Evolutionary conservation across 805 yeast genomes (phyloP).

Genomic region (Starmerella stellata): DNA sequence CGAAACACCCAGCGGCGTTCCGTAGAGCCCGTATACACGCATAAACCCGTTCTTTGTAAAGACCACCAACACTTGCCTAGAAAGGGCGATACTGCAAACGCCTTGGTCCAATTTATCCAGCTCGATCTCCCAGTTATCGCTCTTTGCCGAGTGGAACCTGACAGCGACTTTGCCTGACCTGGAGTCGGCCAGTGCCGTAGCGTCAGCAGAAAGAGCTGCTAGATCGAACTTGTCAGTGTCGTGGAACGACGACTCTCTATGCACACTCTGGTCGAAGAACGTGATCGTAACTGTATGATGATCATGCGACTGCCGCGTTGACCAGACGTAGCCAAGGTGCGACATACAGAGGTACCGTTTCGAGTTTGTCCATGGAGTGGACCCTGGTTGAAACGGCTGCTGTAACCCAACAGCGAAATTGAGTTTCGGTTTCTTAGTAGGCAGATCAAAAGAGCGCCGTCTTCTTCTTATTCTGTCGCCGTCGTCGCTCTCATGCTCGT

Average conservation of each 20-base stretch:
- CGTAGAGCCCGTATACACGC: conserved; percentile 51
- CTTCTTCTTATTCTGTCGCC: too few species aligned
- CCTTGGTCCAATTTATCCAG: conserved; percentile 20
- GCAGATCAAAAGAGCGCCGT: too few species aligned
- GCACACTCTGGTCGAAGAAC: conserved; percentile 61
- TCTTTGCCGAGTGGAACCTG: conserved; percentile 48
- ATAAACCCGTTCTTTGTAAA: conserved; percentile 65
- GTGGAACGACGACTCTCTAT: conserved; percentile 69
- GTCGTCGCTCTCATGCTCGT: too few species aligned
- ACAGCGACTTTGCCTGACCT: conserved; percentile 31
- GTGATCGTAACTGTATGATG: conserved; percentile 65
- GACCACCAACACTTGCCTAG: conserved; percentile 40
- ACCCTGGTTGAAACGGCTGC: conserved; percentile 65
- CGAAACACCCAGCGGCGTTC: conserved; percentile 45
- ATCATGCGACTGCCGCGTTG: conserved; percentile 41
- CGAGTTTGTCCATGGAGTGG: conserved; percentile 60
- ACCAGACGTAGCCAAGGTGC: conserved; percentile 62
- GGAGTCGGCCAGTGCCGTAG: conserved; percentile 42
- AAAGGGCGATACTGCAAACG: conserved; percentile 52
- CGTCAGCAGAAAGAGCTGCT: conserved; percentile 52
- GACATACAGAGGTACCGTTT: conserved; percentile 70
- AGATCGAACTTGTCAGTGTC: conserved; percentile 56
- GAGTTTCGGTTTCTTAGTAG: too few species aligned
- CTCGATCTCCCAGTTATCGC: conserved; percentile 47
- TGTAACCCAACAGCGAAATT: conserved; percentile 2